These are phyloP conservation scores for Lunasporangiospora selenospora DNA, from an alignment of 192 early-diverging fungal genomes.

Conservation along the genomic window DNA sequence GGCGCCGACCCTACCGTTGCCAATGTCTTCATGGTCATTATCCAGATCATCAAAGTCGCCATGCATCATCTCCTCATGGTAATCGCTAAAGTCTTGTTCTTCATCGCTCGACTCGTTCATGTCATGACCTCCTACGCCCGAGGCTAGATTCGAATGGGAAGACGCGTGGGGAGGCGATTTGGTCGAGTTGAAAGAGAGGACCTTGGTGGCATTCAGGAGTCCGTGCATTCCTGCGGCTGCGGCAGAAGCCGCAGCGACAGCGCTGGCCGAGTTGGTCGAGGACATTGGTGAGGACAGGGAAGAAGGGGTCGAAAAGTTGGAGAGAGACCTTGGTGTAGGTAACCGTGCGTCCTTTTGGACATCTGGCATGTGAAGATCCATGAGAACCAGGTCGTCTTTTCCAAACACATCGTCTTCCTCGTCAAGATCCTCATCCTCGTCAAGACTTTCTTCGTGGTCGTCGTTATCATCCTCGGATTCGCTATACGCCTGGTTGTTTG, in stretches of 20 bases:
- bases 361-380: conserved; percentile 47
- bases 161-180: conserved; percentile 19
- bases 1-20: conserved; percentile 3
- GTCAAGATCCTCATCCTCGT: conserved; percentile 38
- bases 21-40: conserved; percentile 18
- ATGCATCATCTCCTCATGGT: conserved; percentile 66
- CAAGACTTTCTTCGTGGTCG: conserved; percentile 6
- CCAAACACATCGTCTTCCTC: conserved; percentile 46
- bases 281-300: conserved; percentile 16
- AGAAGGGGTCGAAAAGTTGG: conserved; percentile 24
- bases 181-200: conserved; percentile 38
- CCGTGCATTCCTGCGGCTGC: conserved; percentile 39
- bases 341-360: conserved; percentile 21
- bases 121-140: background rate
- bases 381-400: conserved; percentile 44
- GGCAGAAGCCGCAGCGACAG: background rate
- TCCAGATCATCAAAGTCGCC: conserved; percentile 53
- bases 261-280: conserved; percentile 3
- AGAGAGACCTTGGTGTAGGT: conserved; percentile 19
- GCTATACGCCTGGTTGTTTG: conserved; percentile 40
- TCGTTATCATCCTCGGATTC: conserved; percentile 44
- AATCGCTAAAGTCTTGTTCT: conserved; percentile 59
- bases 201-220: conserved; percentile 37
- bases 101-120: conserved; percentile 46
- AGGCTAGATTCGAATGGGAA: conserved; percentile 1